Evolutionary conservation across 2,329 filamentous ascomycete species (phyloP), one percentile per base, ranked within the genome.

Genomic region (Fusarium sp.): DNA sequence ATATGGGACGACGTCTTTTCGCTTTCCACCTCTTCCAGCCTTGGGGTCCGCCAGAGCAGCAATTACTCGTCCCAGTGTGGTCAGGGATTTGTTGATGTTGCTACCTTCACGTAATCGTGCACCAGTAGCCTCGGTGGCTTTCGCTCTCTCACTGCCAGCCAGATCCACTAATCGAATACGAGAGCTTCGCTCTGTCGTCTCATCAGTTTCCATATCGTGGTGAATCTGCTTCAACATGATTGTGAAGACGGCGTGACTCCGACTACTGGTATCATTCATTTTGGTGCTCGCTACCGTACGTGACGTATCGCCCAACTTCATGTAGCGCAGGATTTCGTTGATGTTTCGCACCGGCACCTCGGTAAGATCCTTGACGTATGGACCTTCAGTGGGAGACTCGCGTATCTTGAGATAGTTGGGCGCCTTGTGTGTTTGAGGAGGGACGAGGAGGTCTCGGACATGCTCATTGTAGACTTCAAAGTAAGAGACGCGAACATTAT

Each of bases 381-480:
- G 95, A 0, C 96, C 96, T 74, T 98, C 95, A 32, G 91, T 94
- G 20, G 95, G 95, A 20, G 94, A 97, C 84, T 99, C 96, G 77
- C 96, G 92, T 78, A 99, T 97, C 83, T 98, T 98, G 76, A 99
- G 92, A 80, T 98, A 98, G 79, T 97, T 92, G 3, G 95, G 93
- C 8, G 93, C 87, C 69, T 93, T 92, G 60, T 90, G 92, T 7
- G 87, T 84, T 13, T 84, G 78, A 32, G 92, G 88, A 14, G 95
- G 93, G 1, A 94, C 92, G 48, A 99, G 89, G 38, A 99, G 85
- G 79, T 99, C 96, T 64, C 96, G 93, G 53, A 99, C 96, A 81
- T 98, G 96, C 83, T 99, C 96, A 82, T 99, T 99, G 88, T 99
- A 99, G 68, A 99, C 96, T 80, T 99, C 96, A 78, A 99, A 98